Evolutionary conservation across 306 rosid genomes (phyloP), one percentile per base, ranked within the genome.

Genomic region (Medicago lupulina): DNA sequence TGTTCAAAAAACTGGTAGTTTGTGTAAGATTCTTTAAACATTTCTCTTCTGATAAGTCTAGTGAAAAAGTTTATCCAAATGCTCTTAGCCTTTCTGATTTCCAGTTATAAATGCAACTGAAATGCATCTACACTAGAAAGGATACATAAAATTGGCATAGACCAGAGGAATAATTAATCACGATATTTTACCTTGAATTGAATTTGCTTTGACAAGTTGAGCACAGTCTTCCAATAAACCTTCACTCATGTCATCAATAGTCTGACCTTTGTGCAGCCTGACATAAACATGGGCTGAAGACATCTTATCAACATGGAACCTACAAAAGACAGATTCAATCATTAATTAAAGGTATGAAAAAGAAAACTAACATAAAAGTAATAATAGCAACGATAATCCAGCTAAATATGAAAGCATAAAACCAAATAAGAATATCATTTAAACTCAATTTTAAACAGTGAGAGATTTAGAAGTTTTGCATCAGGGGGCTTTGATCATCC

Each of bases 291-390:
- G 98, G 46, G 98, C 98, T 7, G 98, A 94, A 40, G 98, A 94
- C 97, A 94, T 94, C 76, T 94, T 94, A 77, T 94, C 98, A 50
- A 94, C 98, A 74, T 94, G 98, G 76, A 94, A 94, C 98, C 98
- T 94, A 74, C 67, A 82, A 64, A 10, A 61, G 40, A 61, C 67
- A 83, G 17, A 80, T 36, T 13, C 14, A 11, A 53, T 3, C 76
- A 53, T 69, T 41, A 14, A 61, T 28, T 31, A 14, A 31, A 3
- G 11, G 17, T 15, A 43, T 41, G 12, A 31, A 31, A 36, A 15
- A 28, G 18, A 17, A 28, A 31, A 61, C 31, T 60, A 28, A 61
- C 67, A 60, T 18, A 7, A 4, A 2, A 14, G 7, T 6, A 60
- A 60, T 61, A 23, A 58, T 5, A 58, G 38, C 60, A 44, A 39